phyloP scores from a whole-genome alignment of 306 rosid genomes.

The Biancaea sappan region DNA sequence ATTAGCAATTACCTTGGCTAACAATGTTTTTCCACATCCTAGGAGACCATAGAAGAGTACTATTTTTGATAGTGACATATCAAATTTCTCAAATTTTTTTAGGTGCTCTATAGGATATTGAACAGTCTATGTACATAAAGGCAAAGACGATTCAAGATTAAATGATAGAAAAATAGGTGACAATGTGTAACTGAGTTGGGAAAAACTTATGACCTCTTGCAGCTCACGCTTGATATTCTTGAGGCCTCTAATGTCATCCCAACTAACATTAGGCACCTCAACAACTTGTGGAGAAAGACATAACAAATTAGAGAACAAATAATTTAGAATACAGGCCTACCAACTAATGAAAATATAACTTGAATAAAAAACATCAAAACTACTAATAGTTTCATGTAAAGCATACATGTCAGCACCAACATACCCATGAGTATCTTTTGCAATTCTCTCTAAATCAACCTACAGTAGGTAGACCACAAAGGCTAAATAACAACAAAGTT shows the following conservation, averaged over 20 bases:
- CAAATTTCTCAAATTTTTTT: too few relatives aligned
- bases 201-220: constrained; percentile 49
- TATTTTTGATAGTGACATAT: constrained; percentile 65
- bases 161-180: constrained; percentile 2
- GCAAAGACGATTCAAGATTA: constrained; percentile 11
- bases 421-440: constrained; percentile 69
- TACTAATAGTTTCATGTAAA: constrained; percentile 65
- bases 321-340: neutral
- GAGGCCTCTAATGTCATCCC: constrained; percentile 65
- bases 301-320: constrained; percentile 6
- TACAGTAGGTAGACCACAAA: too few relatives aligned
- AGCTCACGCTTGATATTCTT: constrained; percentile 64
- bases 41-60: constrained; percentile 69
- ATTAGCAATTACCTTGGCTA: constrained; percentile 66
- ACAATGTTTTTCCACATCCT: constrained; percentile 62
- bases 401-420: constrained; percentile 80
- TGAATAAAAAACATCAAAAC: too few relatives aligned
- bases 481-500: neutral
- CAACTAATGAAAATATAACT: neutral
- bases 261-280: constrained; percentile 63
- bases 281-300: constrained; percentile 45
- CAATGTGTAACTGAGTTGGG: too few relatives aligned
- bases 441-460: too few relatives aligned
- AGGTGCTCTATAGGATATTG: constrained; percentile 70
- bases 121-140: constrained; percentile 47